These are phyloP conservation scores for Daucus carota DNA, from an alignment of 129 eudicot species.

Conservation along the genomic window DH1_v3.0 NC_030385.2:11196501-11197000, in stretches of 20 bases:
- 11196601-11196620: background rate
- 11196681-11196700: constrained; percentile 54
- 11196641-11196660: constrained; percentile 69
- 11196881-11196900: constrained; percentile 81
- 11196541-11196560: constrained; percentile 49
- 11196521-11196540: constrained; percentile 62
- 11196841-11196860: background rate
- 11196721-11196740: constrained; percentile 79
- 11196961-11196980: constrained; percentile 56
- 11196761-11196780: constrained; percentile 81
- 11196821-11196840: background rate
- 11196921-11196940: constrained; percentile 90
- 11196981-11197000: constrained; percentile 72
- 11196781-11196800: constrained; percentile 89
- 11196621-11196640: background rate
- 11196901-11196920: constrained; percentile 97
- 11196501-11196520: constrained; percentile 72
- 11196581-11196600: background rate
- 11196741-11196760: constrained; percentile 77
- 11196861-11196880: constrained; percentile 21
- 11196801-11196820: constrained; percentile 48
- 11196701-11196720: constrained; percentile 52
- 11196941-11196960: constrained; percentile 78
- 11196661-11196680: constrained; percentile 62
- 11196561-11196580: background rate